phyloP scores from a whole-genome alignment of 2,329 filamentous ascomycete species.

The Microsporum ferrugineum region DNA sequence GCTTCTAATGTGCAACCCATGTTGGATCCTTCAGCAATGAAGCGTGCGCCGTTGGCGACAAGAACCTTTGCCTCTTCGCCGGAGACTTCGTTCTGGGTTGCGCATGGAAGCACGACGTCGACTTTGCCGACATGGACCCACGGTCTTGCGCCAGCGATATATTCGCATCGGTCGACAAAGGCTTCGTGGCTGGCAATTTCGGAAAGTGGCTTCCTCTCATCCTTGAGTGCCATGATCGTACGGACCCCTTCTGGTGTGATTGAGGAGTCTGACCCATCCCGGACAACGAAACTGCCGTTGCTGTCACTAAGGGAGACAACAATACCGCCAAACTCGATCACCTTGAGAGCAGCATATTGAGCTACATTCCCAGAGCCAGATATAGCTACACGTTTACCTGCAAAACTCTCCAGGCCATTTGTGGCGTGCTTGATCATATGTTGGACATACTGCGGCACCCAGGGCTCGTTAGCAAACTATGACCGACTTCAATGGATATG shows the following conservation, averaged over 20 bases:
- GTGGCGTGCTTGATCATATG: slow-evolving; percentile 88
- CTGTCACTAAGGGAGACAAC: slow-evolving; percentile 92
- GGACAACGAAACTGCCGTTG: slow-evolving; percentile 70
- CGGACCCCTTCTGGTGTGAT: slow-evolving; percentile 72
- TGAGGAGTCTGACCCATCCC: slow-evolving; percentile 45
- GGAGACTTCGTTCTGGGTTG: slow-evolving; percentile 95
- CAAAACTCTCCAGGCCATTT: slow-evolving; percentile 66
- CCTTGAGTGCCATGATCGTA: slow-evolving; percentile 73
- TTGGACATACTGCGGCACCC: slow-evolving; percentile 55
- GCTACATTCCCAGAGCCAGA: slow-evolving; percentile 97
- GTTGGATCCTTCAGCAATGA: slow-evolving; percentile 94
- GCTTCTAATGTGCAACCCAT: slow-evolving; percentile 97
- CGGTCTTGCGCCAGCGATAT: slow-evolving; percentile 74
- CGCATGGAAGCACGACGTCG: slow-evolving; percentile 82
- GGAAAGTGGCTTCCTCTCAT: slow-evolving; percentile 70
- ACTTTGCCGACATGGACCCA: slow-evolving; percentile 85
- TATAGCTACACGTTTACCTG: slow-evolving; percentile 87
- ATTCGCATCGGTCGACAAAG: slow-evolving; percentile 61
- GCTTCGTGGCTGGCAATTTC: slow-evolving; percentile 50
- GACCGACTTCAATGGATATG: slow-evolving; percentile 9
- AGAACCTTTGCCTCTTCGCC: slow-evolving; percentile 79
- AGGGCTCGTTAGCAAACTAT: slow-evolving; percentile 4
- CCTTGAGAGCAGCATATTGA: slow-evolving; percentile 92
- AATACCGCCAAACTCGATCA: slow-evolving; percentile 85
- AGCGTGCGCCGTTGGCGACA: slow-evolving; percentile 62